phyloP scores from a whole-genome alignment of 2,329 filamentous ascomycete genomes.

The Drechmeria coniospora region DNA sequence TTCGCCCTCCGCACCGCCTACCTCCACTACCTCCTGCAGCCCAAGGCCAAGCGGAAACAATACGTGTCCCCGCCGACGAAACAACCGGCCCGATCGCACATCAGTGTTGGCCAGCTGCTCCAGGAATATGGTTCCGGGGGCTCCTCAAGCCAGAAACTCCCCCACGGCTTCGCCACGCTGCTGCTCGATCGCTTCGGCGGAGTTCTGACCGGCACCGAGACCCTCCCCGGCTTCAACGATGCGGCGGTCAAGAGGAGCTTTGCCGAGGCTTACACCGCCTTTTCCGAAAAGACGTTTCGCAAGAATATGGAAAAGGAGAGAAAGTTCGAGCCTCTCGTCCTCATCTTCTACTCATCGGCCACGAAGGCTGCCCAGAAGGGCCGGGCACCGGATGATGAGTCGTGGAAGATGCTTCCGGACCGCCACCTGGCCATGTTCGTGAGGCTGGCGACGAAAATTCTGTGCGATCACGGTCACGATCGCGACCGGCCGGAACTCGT shows the following conservation, averaged over 20 bases:
- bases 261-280: constrained; percentile 82
- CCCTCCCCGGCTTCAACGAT: constrained; percentile 78
- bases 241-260: constrained; percentile 85
- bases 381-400: constrained; percentile 64
- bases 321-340: constrained; percentile 76
- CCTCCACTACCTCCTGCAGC: constrained; percentile 83
- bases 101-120: constrained; percentile 71
- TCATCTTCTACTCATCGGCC: constrained; percentile 93
- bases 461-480: constrained; percentile 73
- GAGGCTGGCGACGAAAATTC: constrained; percentile 62
- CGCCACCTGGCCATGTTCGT: constrained; percentile 91
- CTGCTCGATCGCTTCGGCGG: constrained; percentile 62
- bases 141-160: constrained; percentile 37
- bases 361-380: constrained; percentile 69
- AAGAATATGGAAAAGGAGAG: constrained; percentile 90
- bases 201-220: constrained; percentile 69
- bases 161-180: constrained; percentile 34
- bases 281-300: constrained; percentile 77
- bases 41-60: constrained; percentile 76
- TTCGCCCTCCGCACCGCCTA: constrained; percentile 85
- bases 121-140: constrained; percentile 58
- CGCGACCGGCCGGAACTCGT: constrained; percentile 76
- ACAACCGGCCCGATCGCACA: constrained; percentile 44
- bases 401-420: constrained; percentile 84
- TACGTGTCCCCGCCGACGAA: constrained; percentile 58